These are phyloP conservation scores for Sanguinoderma infundibulare DNA, from an alignment of 1,284 basidiomycete genomes.

Conservation along the genomic window DNA sequence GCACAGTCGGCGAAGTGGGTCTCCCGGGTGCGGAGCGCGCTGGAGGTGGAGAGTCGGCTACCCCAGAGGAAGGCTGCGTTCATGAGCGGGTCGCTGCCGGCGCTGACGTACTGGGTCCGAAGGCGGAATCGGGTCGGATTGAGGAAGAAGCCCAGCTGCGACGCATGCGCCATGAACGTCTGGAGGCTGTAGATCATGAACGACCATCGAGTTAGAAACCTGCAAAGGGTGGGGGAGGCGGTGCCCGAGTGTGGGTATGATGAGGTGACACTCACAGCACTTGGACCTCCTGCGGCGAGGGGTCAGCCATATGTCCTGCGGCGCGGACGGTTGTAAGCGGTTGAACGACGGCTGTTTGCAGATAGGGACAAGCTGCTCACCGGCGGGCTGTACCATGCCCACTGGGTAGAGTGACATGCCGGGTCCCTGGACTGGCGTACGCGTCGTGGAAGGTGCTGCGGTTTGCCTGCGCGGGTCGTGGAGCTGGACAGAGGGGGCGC, in stretches of 20 bases:
- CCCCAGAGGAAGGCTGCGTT: conserved; percentile 32
- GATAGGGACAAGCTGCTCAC: conserved; percentile 4
- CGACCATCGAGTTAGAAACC: neutral
- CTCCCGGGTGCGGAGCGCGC: conserved; percentile 23
- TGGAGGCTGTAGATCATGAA: conserved; percentile 21
- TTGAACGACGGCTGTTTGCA: neutral
- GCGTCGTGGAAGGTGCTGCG: neutral
- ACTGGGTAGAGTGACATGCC: conserved; percentile 2
- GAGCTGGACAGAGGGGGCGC: conserved; percentile 27
- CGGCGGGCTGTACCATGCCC: conserved; percentile 1
- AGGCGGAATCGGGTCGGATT: conserved; percentile 36
- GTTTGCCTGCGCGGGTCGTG: conserved; percentile 19
- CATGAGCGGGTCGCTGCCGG: conserved; percentile 15
- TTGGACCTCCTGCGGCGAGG: conserved; percentile 13
- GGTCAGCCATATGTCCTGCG: conserved; percentile 6
- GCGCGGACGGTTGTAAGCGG: neutral
- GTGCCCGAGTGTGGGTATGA: neutral
- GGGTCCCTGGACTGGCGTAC: neutral
- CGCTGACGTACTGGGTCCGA: neutral
- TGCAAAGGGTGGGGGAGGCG: neutral
- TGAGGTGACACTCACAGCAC: conserved; percentile 9
- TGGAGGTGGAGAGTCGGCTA: conserved; percentile 25
- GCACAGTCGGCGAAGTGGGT: conserved; percentile 32
- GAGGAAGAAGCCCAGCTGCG: conserved; percentile 47
- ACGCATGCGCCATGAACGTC: conserved; percentile 41